A percentile compares a stretch with the other conserved stretches of the same genome.
These are phyloP conservation scores for Cadophora sp. DNA, from an alignment of 2,329 filamentous ascomycete species.

Conservation along the genomic window DNA sequence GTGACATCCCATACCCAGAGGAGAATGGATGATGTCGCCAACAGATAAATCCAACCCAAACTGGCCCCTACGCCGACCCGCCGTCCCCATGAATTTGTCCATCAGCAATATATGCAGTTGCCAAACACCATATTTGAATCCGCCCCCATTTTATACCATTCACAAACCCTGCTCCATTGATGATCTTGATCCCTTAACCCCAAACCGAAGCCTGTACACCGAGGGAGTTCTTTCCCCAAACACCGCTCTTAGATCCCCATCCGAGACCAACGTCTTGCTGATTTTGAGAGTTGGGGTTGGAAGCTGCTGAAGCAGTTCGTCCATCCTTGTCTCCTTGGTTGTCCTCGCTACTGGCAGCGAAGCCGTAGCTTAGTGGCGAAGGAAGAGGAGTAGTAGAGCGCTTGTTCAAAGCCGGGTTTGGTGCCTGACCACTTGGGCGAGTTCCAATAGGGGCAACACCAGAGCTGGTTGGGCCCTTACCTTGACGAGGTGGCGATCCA, in stretches of 20 bases:
- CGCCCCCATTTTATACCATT: conserved; percentile 29
- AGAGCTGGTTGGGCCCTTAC: conserved; percentile 62
- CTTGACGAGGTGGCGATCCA: conserved; percentile 77
- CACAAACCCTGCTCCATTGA: conserved; percentile 17
- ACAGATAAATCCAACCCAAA: conserved; percentile 14
- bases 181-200: conserved; percentile 64
- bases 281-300: conserved; percentile 58
- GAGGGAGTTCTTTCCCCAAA: conserved; percentile 86
- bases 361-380: conserved; percentile 84
- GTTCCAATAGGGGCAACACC: conserved; percentile 94
- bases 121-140: conserved; percentile 35
- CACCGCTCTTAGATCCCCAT: conserved; percentile 78
- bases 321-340: conserved; percentile 48
- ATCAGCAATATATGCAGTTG: conserved; percentile 35
- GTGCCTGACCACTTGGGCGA: conserved; percentile 69
- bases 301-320: conserved; percentile 59
- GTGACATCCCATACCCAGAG: conserved; percentile 6
- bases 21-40: conserved; percentile 6
- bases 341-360: conserved; percentile 60
- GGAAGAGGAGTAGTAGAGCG: conserved; percentile 88
- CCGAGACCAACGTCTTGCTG: conserved; percentile 56
- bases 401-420: conserved; percentile 65
- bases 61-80: conserved; percentile 27
- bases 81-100: conserved; percentile 28
- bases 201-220: conserved; percentile 93